Conservation (phyloP, 805 yeast genomes). For the Cephaloascus fragrans region DNA sequence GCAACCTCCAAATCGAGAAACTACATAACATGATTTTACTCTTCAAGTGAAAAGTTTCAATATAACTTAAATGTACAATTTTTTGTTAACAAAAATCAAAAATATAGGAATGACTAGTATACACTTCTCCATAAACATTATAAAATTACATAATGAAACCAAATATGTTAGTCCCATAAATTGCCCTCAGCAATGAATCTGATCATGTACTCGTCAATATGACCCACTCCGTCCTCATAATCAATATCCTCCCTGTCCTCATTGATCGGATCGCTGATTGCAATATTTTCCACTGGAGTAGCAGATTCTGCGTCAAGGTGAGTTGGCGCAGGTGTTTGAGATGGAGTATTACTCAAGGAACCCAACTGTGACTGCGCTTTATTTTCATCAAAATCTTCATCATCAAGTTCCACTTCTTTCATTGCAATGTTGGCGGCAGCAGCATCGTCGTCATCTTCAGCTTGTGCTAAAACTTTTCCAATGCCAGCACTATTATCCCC, state of each 20-base stretch:
- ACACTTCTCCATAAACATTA: not conserved
- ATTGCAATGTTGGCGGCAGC: constrained; percentile 85
- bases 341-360: constrained; percentile 11
- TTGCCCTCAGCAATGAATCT: constrained; percentile 78
- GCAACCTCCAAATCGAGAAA: no score
- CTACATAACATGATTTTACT: no score
- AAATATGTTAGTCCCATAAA: constrained; percentile 31
- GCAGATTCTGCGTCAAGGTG: constrained; percentile 2
- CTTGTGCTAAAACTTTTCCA: constrained; percentile 70
- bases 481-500: constrained; percentile 26
- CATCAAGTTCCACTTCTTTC: constrained; percentile 76
- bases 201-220: constrained; percentile 95
- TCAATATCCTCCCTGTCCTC: constrained; percentile 27
- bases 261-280: constrained; percentile 6
- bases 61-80: no score
- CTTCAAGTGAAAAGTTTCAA: no score
- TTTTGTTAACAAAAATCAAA: no score
- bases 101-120: no score
- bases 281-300: constrained; percentile 3
- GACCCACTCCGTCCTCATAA: constrained; percentile 60
- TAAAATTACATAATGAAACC: not conserved
- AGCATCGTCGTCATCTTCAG: constrained; percentile 89
- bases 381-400: constrained; percentile 68
- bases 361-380: constrained; percentile 15
- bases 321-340: constrained; percentile 19